Conservation (phyloP, 106 monocot species). For the Allium fistulosum region DNA sequence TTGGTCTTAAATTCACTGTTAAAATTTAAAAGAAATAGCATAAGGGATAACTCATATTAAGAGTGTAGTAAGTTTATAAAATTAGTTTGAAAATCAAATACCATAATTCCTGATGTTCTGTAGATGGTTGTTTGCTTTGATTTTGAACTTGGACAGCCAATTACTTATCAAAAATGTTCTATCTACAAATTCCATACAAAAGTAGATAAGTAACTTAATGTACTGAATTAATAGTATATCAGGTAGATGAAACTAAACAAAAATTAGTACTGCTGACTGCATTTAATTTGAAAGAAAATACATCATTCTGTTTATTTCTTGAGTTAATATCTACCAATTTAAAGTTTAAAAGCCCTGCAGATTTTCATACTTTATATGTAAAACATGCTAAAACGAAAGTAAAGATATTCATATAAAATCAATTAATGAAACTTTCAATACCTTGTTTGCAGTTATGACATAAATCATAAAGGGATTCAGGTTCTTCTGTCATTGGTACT, state of each 20-base stretch:
- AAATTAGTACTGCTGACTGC: background rate
- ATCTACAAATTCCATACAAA: background rate
- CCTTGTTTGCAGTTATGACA: slow-evolving; percentile 3
- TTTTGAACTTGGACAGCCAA: background rate
- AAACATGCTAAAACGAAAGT: too few relatives aligned
- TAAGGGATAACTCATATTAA: too few relatives aligned
- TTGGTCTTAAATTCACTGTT: slow-evolving; percentile 19
- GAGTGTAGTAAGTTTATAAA: background rate
- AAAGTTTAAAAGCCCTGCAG: too few relatives aligned
- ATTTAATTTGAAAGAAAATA: background rate
- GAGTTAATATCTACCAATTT: too few relatives aligned
- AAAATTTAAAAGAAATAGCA: too few relatives aligned
- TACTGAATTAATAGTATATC: too few relatives aligned
- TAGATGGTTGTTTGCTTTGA: background rate
- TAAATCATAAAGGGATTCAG: background rate
- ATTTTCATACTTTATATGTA: too few relatives aligned
- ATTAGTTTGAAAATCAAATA: background rate
- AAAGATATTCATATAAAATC: background rate
- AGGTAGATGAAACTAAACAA: too few relatives aligned
- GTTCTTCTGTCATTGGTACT: background rate
- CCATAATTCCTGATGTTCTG: background rate
- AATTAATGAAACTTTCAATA: too few relatives aligned
- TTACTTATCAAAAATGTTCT: background rate
- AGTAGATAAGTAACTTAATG: too few relatives aligned
- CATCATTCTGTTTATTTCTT: too few relatives aligned